Percentiles rank a stretch among this genome's conserved stretches.
Evolutionary conservation across 1,284 basidiomycete genomes (phyloP).

Genomic region (Papiliotrema nemorosa): DNA sequence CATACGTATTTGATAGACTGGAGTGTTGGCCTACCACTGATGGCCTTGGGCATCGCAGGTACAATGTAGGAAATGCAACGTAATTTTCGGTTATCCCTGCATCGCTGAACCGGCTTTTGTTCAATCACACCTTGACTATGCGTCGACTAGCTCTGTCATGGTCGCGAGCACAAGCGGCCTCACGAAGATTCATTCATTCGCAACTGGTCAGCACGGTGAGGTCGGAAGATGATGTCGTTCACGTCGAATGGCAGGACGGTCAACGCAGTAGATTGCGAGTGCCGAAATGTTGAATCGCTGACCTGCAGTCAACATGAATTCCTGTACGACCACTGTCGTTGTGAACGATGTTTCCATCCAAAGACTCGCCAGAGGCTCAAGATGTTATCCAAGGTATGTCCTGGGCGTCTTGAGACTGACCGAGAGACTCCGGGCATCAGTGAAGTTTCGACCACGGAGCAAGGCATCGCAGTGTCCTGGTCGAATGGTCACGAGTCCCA

Average conservation of each 20-base stretch:
- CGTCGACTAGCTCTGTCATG: no score
- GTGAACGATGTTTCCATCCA: constrained; percentile 79
- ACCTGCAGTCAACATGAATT: constrained; percentile 45
- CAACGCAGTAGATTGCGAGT: not conserved
- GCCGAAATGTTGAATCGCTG: not conserved
- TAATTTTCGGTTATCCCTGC: not conserved
- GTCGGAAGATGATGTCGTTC: not conserved
- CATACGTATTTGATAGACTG: constrained; percentile 27
- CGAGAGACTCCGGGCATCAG: no score
- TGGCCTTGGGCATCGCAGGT: constrained; percentile 3
- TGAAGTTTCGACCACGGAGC: no score
- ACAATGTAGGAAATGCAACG: no score
- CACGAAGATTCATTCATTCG: no score
- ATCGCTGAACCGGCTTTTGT: no score
- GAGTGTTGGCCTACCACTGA: constrained; percentile 7
- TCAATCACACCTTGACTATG: not conserved
- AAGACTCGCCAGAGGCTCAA: constrained; percentile 85
- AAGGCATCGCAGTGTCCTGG: not conserved
- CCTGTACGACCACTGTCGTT: constrained; percentile 84
- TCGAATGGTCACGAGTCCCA: constrained; percentile 64
- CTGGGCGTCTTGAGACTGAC: no score
- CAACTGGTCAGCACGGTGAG: no score
- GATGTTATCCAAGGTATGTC: constrained; percentile 71
- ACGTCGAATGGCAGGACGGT: not conserved
- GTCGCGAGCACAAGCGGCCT: no score